These are phyloP conservation scores for Priceomyces medius DNA, from an alignment of 805 yeast species.

Conservation along the genomic window DNA sequence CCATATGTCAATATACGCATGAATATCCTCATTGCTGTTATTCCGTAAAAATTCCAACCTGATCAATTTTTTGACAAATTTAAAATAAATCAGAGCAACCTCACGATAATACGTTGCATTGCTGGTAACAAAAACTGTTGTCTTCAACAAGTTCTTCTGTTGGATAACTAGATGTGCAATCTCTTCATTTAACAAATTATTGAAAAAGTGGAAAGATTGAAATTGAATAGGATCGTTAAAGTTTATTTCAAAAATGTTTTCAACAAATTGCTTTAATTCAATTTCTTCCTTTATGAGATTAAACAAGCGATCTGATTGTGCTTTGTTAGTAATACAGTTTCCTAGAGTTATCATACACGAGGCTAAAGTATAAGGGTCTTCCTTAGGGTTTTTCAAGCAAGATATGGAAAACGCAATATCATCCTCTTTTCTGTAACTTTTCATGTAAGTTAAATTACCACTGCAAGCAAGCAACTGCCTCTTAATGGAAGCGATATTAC, in stretches of 20 bases:
- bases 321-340: slow-evolving; percentile 27
- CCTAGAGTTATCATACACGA: slow-evolving; percentile 35
- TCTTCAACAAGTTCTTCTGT: slow-evolving; percentile 16
- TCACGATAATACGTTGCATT: slow-evolving; percentile 36
- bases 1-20: slow-evolving; percentile 6
- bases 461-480: slow-evolving; percentile 33
- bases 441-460: slow-evolving; percentile 35
- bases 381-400: slow-evolving; percentile 4
- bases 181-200: slow-evolving; percentile 22
- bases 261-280: slow-evolving; percentile 15
- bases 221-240: slow-evolving; percentile 36
- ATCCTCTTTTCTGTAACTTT: slow-evolving; percentile 21
- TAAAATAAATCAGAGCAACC: slow-evolving; percentile 23
- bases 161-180: slow-evolving; percentile 13
- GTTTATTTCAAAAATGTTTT: slow-evolving; percentile 16
- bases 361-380: slow-evolving; percentile 26
- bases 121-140: slow-evolving; percentile 30
- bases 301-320: slow-evolving; percentile 12
- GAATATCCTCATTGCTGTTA: background rate
- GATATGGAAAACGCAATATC: slow-evolving; percentile 19
- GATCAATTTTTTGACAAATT: slow-evolving; percentile 29
- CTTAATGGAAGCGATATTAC: slow-evolving; percentile 14
- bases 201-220: slow-evolving; percentile 37
- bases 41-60: slow-evolving; percentile 13
- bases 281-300: slow-evolving; percentile 6